These are phyloP conservation scores for Incumbomyces lentus DNA, from an alignment of 2,329 filamentous ascomycete species.

Conservation along the genomic window DNA sequence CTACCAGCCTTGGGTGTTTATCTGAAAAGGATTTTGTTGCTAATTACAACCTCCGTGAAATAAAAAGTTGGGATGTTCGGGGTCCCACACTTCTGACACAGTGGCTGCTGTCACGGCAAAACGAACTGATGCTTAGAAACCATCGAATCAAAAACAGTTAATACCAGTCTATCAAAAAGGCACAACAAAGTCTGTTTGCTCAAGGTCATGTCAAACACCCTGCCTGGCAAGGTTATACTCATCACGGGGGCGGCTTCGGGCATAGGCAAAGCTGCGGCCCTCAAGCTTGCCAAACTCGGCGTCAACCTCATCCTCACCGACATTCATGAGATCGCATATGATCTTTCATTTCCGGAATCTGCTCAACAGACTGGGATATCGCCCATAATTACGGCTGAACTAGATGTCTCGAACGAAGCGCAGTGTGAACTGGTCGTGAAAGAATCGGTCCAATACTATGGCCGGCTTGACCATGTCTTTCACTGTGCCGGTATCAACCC, in stretches of 20 bases:
- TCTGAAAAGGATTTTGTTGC: no score
- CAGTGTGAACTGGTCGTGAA: constrained; percentile 4
- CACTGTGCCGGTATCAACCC: constrained; percentile 47
- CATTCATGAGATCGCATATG: constrained; percentile 33
- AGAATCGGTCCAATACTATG: constrained; percentile 24
- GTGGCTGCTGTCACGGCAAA: no score
- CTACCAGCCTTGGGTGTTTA: no score
- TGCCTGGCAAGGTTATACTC: constrained; percentile 20
- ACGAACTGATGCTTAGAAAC: no score
- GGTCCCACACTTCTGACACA: no score
- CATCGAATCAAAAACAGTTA: no score
- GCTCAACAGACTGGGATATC: neutral
- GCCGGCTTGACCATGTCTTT: constrained; percentile 46
- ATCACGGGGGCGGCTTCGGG: constrained; percentile 30
- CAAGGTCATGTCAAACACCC: neutral
- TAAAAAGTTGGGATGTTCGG: no score
- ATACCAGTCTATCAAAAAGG: no score
- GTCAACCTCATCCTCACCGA: constrained; percentile 46
- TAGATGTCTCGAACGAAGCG: constrained; percentile 3
- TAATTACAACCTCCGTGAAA: no score
- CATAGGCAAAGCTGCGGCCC: constrained; percentile 46
- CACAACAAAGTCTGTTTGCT: no score
- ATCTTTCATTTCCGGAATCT: constrained; percentile 22
- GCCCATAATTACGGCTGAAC: neutral
- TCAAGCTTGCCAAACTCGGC: constrained; percentile 38